Percentiles rank a stretch among this genome's conserved stretches.
phyloP scores from a whole-genome alignment of 768 basidiomycete genomes.

The Crassisporium funariophilum region DNA sequence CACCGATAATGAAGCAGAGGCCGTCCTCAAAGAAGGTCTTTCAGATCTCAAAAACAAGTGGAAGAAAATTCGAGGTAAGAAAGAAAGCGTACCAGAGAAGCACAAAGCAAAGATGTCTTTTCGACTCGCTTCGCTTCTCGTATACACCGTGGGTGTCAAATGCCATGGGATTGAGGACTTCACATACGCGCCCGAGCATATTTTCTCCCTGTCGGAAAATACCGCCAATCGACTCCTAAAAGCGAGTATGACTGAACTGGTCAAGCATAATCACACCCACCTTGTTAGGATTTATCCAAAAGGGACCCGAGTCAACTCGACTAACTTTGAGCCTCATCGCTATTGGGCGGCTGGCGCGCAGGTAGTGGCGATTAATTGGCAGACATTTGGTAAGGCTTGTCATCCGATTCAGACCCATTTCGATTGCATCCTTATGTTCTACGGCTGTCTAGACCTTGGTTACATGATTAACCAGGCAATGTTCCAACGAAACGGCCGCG shows the following conservation, averaged over 20 bases:
- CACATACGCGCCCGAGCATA: slow-evolving; percentile 81
- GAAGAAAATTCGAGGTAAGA: slow-evolving; percentile 22
- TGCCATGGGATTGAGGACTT: slow-evolving; percentile 89
- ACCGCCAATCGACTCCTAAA: slow-evolving; percentile 77
- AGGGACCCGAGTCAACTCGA: slow-evolving; percentile 76
- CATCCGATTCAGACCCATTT: neutral
- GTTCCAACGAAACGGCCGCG: slow-evolving; percentile 89
- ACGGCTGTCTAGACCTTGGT: slow-evolving; percentile 64
- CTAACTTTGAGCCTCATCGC: slow-evolving; percentile 86
- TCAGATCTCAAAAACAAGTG: slow-evolving; percentile 20
- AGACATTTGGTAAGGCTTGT: slow-evolving; percentile 77
- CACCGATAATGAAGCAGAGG: slow-evolving; percentile 21
- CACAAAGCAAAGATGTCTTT: slow-evolving; percentile 73
- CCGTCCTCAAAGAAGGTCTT: slow-evolving; percentile 15
- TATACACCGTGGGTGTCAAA: slow-evolving; percentile 96
- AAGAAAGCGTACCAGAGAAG: slow-evolving; percentile 4
- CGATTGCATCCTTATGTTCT: neutral
- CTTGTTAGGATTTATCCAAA: slow-evolving; percentile 87
- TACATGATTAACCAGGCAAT: slow-evolving; percentile 94
- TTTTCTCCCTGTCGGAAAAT: slow-evolving; percentile 92
- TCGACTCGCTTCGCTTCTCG: slow-evolving; percentile 70
- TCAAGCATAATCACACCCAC: slow-evolving; percentile 86
- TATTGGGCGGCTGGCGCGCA: slow-evolving; percentile 92
- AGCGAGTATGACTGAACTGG: slow-evolving; percentile 64
- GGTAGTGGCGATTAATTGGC: slow-evolving; percentile 95